Evolutionary conservation across 352 stramenopile genomes (phyloP), one percentile per base, ranked within the genome.

Genomic region (Pseudoperonospora humuli): DNA sequence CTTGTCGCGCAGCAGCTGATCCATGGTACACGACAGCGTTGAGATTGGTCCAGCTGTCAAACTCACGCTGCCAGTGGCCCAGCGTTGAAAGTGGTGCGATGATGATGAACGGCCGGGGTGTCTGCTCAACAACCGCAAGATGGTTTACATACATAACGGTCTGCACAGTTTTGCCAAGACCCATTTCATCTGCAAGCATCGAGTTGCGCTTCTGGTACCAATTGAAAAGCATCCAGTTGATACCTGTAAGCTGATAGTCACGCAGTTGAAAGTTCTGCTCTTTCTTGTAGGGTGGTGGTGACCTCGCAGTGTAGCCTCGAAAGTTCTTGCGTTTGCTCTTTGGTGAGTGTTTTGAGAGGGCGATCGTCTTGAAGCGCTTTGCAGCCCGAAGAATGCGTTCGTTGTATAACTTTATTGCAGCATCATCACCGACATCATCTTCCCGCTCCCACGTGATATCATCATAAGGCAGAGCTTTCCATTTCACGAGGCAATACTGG

Each of bases 141-240:
- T 99, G 95, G 56, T 99, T 96, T 35, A 99, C 66, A 44, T 90
- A 97, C 50, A 87, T 86, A 11, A 97, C 87, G 0, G 89, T 95
- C 56, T 99, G 97, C 27, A 96, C 79, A 3, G 93, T 97, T 64
- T 97, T 97, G 37, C 89, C 90, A 0, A 98, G 71, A 8, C 87
- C 96, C 96, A 99, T 99, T 66, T 99, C 97, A 63, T 99, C 97
- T 6, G 97, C 97, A 7, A 99, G 76, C 67, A 99, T 98, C 50
- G 88, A 98, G 45, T 95, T 96, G 11, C 96, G 90, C n/a, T 81
- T 68, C 52, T 98, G 95, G 58, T 98, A 98, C 77, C 93, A 99
- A 63, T 97, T 99, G 49, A 95, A 97, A 28, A 98, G 74, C 63
- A 99, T 88, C 97, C 97, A 99, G 53, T 99, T 99, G 2, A 99